phyloP scores from a whole-genome alignment of 2,329 filamentous ascomycete genomes.

The Colletotrichum incanum region DNA sequence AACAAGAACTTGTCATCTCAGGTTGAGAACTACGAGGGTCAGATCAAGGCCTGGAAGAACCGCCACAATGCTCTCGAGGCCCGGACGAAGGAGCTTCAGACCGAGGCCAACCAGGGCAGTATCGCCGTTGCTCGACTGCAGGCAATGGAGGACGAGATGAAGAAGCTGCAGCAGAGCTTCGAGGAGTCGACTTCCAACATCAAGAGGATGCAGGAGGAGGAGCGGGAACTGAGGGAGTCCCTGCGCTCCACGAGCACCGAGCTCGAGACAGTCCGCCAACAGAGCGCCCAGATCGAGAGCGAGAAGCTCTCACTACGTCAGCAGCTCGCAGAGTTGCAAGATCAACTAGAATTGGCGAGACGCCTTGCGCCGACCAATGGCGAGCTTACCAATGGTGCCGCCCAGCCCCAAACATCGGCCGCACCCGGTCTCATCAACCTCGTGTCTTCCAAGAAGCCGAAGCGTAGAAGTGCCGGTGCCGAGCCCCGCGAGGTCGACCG shows the following conservation, averaged over 20 bases:
- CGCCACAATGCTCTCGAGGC: constrained; percentile 92
- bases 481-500: constrained; percentile 90
- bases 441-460: constrained; percentile 96
- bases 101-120: constrained; percentile 97
- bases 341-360: constrained; percentile 91
- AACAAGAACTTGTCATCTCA: constrained; percentile 92
- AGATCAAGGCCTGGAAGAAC: constrained; percentile 96
- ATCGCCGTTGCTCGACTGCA: constrained; percentile 92
- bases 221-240: constrained; percentile 86
- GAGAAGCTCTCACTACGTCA: constrained; percentile 90
- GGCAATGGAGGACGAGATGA: constrained; percentile 96
- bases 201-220: constrained; percentile 95
- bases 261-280: constrained; percentile 83
- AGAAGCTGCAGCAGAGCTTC: constrained; percentile 88
- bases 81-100: constrained; percentile 93
- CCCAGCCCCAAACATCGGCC: constrained; percentile 65
- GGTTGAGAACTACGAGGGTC: constrained; percentile 95
- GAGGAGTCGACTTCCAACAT: constrained; percentile 92
- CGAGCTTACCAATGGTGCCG: constrained; percentile 58
- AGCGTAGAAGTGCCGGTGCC: constrained; percentile 91
- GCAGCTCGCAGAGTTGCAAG: constrained; percentile 90
- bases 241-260: constrained; percentile 85
- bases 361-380: constrained; percentile 83
- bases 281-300: constrained; percentile 82
- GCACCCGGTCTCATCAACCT: constrained; percentile 92